Evolutionary conservation across 1,284 basidiomycete genomes (phyloP), one percentile per base, ranked within the genome.

Genomic region (Cutaneotrichosporon cavernicola): DNA sequence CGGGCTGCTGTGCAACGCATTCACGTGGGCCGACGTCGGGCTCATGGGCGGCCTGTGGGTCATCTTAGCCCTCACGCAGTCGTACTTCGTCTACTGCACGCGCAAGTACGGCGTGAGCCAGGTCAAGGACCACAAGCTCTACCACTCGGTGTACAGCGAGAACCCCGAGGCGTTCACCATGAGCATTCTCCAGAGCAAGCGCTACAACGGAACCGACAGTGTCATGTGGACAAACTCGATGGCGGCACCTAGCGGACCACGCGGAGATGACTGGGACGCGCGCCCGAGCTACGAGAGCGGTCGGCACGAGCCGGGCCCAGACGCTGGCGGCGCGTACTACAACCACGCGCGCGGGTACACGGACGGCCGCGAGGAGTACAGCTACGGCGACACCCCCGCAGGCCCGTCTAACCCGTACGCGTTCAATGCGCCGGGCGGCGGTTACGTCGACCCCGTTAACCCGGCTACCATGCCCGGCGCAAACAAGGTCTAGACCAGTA

Each of bases 11-110:
- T 96, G 93, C 81, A 84, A 88, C 58, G 89, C 94, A 61, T 93
- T 96, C 75, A 84, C 91, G 8, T 96, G 91, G 91, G 89, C 91
- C 6, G 89, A 91, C 74, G 82, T 96, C n/a, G 93, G 93, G 43
- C 82, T 96, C 67, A 94, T 96, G 91, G 89, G 84, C 22, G 90
- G 86, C 5, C 81, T 94, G 21, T 96, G 91, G 90, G 78, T 89
- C 7, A 74, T 94, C 13, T 83, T 96, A 34, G 86, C 85, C 26
- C 82, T 90, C 61, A 82, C 90, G 60, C 91, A 95, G 81, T 88
- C 89, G 75, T 71, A 84, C 73, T 71, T 72, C 78, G 61, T 76
- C 63, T 74, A 64, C 66, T 84, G 93, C 50, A 75, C 91, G 40
- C 86, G 86, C 10, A 86, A 87, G 5, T 97, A 94, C 79, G 86